Base-by-base conservation (phyloP, 805 yeast genomes). In the Torulaspora gathmanii region DNA sequence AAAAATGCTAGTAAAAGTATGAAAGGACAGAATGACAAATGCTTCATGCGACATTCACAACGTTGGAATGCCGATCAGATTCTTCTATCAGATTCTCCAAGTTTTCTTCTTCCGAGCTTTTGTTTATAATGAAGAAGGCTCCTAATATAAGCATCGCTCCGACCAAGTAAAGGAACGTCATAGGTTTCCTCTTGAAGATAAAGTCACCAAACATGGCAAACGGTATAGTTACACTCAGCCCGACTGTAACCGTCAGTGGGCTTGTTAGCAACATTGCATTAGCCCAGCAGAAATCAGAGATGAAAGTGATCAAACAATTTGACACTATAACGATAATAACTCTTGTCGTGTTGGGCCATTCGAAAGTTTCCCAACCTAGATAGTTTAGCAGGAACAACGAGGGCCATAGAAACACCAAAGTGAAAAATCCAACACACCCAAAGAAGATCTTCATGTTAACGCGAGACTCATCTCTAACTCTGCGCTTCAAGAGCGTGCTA, bases 221-320 rank as follows among this genome's bases (percentile, higher is more conserved):
- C 2, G 99, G 99, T 15, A 93, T 93, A 0, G 98, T 91, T 48
- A 90, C 78, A 16, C 95, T 83, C 25, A 93, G 71, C 0, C 99
- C 99, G 9, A 93, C 95, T 0, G 99, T 93, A 2, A 91, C 98
- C 0, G 96, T 90, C 53, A 93, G 71, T 1, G 99, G 99, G 35
- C 93, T 83, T 0, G 99, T 93, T 58, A 93, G 70, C 26, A 93
- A 73, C 79, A 90, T 93, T 0, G 98, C 95, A 51, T 87, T 80
- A 27, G 95, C 96, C 99, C 99, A 93, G 58, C 95, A 81, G 56
- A 83, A 89, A 63, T 93, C 99, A 31, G 95, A 83, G 12, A 90
- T 66, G 54, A 93, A 83, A 0, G 96, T 88, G 33, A 88, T 80
- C 28, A 78, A 58, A 47, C 90, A 85, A 63, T 93, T 93, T 37